Base-by-base conservation (phyloP, 2,329 filamentous ascomycete genomes). In the Herpotrichia juniperi region DNA sequence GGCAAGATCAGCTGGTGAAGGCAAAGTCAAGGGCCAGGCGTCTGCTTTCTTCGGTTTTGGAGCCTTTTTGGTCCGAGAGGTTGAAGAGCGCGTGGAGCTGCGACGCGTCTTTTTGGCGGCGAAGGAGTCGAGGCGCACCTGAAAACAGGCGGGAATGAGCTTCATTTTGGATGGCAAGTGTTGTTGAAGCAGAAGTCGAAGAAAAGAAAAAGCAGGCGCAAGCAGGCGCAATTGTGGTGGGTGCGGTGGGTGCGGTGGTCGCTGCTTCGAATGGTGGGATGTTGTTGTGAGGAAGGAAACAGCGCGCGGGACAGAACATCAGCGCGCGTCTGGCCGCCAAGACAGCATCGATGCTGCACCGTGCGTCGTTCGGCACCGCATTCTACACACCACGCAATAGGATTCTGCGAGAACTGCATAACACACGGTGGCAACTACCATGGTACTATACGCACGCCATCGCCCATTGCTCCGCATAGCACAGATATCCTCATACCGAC, bases 91-190 rank as follows among this genome's bases (percentile, higher is more conserved):
- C 52, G 81, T 84, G 11, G 90, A 94, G 25, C 83, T 81, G 69
- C 90, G 83, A 65, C 90, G 86, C 73, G 91, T 91, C 34, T 82
- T 76, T 11, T 83, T 81, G 48, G 89, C 82, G 2, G 84, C 83
- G 73, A 97, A 99, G 10, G 91, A 93, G 26, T 86, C 87, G 30
- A 97, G 77, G 42, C 94, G 90, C 63, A 87, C 88, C 59, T 91
- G 86, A 59, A 87, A 87, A 14, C 88, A 89, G 61, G 82, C 78
- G 77, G 84, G 81, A 16, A 59, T 56, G 35, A 58, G 48, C 51
- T 69, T 67, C 69, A 71, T 71, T 24, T 50, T 56, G 52, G 32
- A 31, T 11, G 35, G 9, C 28, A 31, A 31, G n/a, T n/a, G n/a
- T 9, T 31, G 9, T 31, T 8, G 28, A 9, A 31, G n/a, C 28